Conservation (phyloP, 345 rosid species). For the Punica granatum region DNA sequence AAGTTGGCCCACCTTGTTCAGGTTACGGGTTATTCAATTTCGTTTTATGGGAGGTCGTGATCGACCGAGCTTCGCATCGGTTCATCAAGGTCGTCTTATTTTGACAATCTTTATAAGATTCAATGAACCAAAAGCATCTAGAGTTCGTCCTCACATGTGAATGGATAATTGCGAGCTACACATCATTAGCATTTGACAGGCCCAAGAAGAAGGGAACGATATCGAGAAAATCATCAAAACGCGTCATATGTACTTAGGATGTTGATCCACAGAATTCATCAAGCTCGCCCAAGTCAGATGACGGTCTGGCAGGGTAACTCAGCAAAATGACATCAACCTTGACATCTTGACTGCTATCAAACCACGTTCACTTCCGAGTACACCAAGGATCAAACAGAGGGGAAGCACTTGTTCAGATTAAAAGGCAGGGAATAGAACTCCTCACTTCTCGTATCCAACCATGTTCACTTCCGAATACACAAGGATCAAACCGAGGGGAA, state of each 20-base stretch:
- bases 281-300: not conserved
- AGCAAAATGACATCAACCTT: not conserved
- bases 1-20: no score
- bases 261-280: no score
- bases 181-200: no score
- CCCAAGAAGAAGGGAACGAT: not conserved
- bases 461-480: not conserved
- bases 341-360: not conserved
- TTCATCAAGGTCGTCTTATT: no score
- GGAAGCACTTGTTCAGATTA: constrained; percentile 94
- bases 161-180: no score
- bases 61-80: no score
- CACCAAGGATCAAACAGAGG: constrained; percentile 47
- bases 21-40: no score
- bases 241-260: not conserved
- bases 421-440: constrained; percentile 90
- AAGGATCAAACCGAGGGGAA: constrained; percentile 72
- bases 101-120: no score
- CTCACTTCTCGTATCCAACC: constrained; percentile 49
- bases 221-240: not conserved
- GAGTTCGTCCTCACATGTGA: no score
- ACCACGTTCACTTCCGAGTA: not conserved
- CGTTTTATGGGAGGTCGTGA: no score
- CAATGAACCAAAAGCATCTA: no score
- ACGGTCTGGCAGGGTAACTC: not conserved